Evolutionary conservation across 169 alveolate species (phyloP).

Genomic region (Theileria sp.): DNA sequence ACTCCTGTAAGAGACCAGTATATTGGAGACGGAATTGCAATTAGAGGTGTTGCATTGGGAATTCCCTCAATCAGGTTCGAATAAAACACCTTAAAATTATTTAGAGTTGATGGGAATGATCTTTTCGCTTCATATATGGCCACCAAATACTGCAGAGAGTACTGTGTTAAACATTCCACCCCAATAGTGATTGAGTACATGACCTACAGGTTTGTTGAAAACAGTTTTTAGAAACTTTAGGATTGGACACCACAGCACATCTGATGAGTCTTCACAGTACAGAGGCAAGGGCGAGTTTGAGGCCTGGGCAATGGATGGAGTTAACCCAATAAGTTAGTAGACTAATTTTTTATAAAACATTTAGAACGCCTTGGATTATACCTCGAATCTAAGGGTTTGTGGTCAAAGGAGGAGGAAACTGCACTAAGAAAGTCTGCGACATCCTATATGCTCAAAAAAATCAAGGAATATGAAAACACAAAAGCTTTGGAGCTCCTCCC

Average conservation of each 20-base stretch:
- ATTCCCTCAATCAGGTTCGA: conserved; percentile 83
- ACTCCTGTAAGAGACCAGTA: conserved; percentile 93
- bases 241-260: conserved; percentile 93
- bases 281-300: conserved; percentile 86
- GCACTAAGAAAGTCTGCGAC: conserved; percentile 71
- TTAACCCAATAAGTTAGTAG: conserved; percentile 76
- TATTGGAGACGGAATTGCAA: conserved; percentile 94
- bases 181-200: conserved; percentile 91
- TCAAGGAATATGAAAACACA: conserved; percentile 69
- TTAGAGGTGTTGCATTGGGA: conserved; percentile 92
- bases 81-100: not conserved
- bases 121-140: conserved; percentile 91
- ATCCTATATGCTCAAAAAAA: conserved; percentile 75
- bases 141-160: conserved; percentile 86
- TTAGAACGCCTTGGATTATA: conserved; percentile 49
- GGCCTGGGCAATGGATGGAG: conserved; percentile 81
- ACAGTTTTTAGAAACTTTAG: conserved; percentile 38
- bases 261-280: conserved; percentile 90
- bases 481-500: conserved; percentile 64
- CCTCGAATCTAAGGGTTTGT: conserved; percentile 66
- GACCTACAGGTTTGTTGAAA: conserved; percentile 78
- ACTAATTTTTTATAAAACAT: not conserved
- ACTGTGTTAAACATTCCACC: conserved; percentile 73
- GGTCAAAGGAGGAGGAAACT: conserved; percentile 70
- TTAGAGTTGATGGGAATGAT: conserved; percentile 89